Evolutionary conservation across 2,329 filamentous ascomycete genomes (phyloP).

Genomic region (Anisogramma anomala): DNA sequence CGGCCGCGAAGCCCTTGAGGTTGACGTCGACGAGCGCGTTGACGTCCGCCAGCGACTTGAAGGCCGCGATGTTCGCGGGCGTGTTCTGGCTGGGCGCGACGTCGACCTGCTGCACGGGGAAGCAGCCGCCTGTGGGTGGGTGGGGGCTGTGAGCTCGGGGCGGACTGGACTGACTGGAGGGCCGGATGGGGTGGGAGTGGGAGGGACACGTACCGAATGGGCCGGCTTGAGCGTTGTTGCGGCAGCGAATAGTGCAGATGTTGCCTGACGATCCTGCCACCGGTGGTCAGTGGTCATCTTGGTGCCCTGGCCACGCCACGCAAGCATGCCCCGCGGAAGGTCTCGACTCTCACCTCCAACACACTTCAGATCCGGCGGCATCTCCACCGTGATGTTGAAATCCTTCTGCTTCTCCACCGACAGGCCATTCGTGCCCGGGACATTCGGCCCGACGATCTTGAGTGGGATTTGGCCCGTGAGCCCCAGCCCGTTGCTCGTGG

Average conservation of each 20-base stretch:
- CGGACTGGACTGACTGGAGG: neutral
- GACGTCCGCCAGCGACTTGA: slow-evolving; percentile 32
- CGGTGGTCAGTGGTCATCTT: neutral
- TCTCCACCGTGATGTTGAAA: slow-evolving; percentile 44
- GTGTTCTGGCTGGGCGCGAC: slow-evolving; percentile 29
- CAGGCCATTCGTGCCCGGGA: slow-evolving; percentile 46
- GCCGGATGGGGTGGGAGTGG: neutral
- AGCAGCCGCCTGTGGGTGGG: slow-evolving; percentile 35
- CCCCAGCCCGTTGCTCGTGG: slow-evolving; percentile 31
- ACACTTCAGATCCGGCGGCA: slow-evolving; percentile 39
- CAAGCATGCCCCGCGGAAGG: neutral
- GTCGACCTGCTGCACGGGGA: slow-evolving; percentile 44
- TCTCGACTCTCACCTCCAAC: slow-evolving; percentile 34
- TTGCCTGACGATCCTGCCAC: slow-evolving; percentile 38
- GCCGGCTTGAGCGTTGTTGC: slow-evolving; percentile 40
- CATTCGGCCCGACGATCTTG: slow-evolving; percentile 42
- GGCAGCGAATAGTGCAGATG: slow-evolving; percentile 43
- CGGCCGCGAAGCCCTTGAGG: slow-evolving; percentile 35
- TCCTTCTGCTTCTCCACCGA: slow-evolving; percentile 42
- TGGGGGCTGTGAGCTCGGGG: neutral
- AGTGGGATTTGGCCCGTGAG: slow-evolving; percentile 33
- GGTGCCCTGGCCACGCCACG: neutral
- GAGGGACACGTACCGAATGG: slow-evolving; percentile 30
- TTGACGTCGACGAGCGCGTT: slow-evolving; percentile 38
- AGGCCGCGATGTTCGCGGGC: slow-evolving; percentile 33